A percentile compares a stretch with the other conserved stretches of the same genome.
These are phyloP conservation scores for Penicillium sp. DNA, from an alignment of 2,329 filamentous ascomycete genomes.

Conservation along the genomic window DNA sequence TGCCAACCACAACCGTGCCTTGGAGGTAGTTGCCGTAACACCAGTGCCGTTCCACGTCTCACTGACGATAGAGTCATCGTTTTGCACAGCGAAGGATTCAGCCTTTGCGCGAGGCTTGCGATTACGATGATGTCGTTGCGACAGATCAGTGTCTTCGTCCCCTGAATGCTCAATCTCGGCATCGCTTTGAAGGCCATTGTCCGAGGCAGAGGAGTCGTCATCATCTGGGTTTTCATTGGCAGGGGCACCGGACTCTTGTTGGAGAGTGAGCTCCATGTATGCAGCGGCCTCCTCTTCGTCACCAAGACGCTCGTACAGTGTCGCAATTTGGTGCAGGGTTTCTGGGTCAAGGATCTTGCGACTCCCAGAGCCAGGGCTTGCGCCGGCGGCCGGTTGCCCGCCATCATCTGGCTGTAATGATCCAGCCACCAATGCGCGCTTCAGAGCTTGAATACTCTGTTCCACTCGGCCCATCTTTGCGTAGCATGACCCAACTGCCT, in stretches of 20 bases:
- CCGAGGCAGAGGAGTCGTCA: constrained; percentile 38
- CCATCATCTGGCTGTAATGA: constrained; percentile 66
- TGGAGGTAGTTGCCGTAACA: constrained; percentile 87
- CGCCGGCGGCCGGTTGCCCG: constrained; percentile 15
- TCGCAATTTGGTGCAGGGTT: constrained; percentile 83
- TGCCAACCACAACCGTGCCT: constrained; percentile 91
- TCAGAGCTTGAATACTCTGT: constrained; percentile 94
- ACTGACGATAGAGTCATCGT: constrained; percentile 40
- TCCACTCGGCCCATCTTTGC: constrained; percentile 81
- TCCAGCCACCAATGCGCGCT: constrained; percentile 84
- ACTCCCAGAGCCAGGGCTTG: constrained; percentile 21
- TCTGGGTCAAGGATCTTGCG: constrained; percentile 78
- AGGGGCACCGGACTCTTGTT: constrained; percentile 78
- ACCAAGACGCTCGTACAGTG: constrained; percentile 78
- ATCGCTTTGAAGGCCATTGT: constrained; percentile 36
- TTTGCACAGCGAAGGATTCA: constrained; percentile 31
- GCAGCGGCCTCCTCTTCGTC: constrained; percentile 78
- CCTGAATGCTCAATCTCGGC: constrained; percentile 36
- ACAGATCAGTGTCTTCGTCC: constrained; percentile 44
- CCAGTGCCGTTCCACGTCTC: constrained; percentile 63
- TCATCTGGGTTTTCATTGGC: constrained; percentile 25
- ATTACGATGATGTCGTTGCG: constrained; percentile 58
- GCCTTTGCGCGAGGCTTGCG: constrained; percentile 47
- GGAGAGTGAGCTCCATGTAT: constrained; percentile 95
- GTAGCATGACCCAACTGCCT: constrained; percentile 88